phyloP scores from a whole-genome alignment of 495 filamentous ascomycete genomes.

The Astrocystis sublimbata region DNA sequence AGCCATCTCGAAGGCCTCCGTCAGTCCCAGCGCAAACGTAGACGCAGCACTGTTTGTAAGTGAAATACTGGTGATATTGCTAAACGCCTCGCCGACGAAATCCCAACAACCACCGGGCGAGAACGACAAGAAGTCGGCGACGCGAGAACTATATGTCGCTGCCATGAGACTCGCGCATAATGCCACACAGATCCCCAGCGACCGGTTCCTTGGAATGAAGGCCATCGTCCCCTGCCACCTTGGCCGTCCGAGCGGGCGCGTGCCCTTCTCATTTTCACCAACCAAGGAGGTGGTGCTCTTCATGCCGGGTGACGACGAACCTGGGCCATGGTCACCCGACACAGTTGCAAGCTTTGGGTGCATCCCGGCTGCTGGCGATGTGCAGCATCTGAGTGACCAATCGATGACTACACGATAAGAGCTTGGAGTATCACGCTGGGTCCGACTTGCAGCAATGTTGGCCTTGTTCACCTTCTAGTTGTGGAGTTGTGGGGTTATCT shows the following conservation, averaged over 20 bases:
- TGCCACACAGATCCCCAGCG: neutral
- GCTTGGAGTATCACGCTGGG: neutral
- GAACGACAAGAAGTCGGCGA: neutral
- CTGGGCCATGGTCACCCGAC: conserved; percentile 1
- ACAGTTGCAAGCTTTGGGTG: conserved; percentile 3
- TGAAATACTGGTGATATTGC: neutral
- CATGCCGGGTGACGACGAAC: neutral
- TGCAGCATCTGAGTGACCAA: conserved; percentile 6
- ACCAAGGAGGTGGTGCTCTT: neutral
- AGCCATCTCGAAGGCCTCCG: neutral
- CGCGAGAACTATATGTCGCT: neutral
- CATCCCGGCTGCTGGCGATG: conserved; percentile 4
- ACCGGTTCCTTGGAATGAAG: neutral
- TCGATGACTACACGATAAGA: neutral
- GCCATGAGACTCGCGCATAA: neutral
- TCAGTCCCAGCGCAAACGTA: neutral
- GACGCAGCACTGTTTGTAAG: neutral
- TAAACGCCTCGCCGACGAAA: neutral
- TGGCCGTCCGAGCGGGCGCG: neutral
- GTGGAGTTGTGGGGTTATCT: neutral
- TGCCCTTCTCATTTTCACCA: conserved; percentile 2
- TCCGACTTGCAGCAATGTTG: neutral
- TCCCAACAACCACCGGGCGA: neutral
- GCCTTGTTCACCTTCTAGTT: neutral
- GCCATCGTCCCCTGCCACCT: neutral